Percentiles rank a stretch among this genome's conserved stretches.
phyloP scores from a whole-genome alignment of 805 yeast genomes.

The Kazachstania psychrophila region DNA sequence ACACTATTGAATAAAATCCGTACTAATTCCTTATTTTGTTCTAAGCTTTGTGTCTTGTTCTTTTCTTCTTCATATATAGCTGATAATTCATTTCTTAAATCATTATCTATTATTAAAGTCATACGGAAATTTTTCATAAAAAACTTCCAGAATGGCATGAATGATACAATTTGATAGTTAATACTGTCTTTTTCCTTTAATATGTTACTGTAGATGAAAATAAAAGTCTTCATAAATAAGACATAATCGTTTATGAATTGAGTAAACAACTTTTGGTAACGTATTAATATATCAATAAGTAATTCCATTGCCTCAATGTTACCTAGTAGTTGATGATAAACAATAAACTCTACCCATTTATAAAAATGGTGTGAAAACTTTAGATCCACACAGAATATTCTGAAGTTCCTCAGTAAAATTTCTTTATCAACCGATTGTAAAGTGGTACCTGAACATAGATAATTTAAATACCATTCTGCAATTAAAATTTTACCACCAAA shows the following conservation, averaged over 20 bases:
- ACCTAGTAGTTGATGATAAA: slow-evolving; percentile 25
- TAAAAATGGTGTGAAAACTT: slow-evolving; percentile 27
- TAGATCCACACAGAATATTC: slow-evolving; percentile 18
- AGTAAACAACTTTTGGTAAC: slow-evolving; percentile 28
- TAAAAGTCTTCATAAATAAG: slow-evolving; percentile 26
- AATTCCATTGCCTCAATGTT: slow-evolving; percentile 25
- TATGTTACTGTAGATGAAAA: slow-evolving; percentile 20
- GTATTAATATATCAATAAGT: slow-evolving; percentile 23
- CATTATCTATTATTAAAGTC: slow-evolving; percentile 24
- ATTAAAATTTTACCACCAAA: slow-evolving; percentile 38
- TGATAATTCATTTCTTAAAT: slow-evolving; percentile 19
- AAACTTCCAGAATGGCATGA: slow-evolving; percentile 30
- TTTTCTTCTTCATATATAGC: slow-evolving; percentile 26
- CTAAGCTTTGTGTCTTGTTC: slow-evolving; percentile 14
- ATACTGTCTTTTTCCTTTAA: slow-evolving; percentile 17
- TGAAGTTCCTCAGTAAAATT: slow-evolving; percentile 15
- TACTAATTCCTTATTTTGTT: slow-evolving; percentile 13
- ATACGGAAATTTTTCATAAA: slow-evolving; percentile 24
- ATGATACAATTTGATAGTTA: slow-evolving; percentile 17
- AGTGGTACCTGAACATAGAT: slow-evolving; percentile 29
- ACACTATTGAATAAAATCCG: slow-evolving; percentile 9
- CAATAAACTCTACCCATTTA: slow-evolving; percentile 29
- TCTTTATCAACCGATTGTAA: slow-evolving; percentile 11
- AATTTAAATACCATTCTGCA: slow-evolving; percentile 41
- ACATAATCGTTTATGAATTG: slow-evolving; percentile 33